phyloP scores from a whole-genome alignment of 768 basidiomycete genomes.

The Butyriboletus loyo region DNA sequence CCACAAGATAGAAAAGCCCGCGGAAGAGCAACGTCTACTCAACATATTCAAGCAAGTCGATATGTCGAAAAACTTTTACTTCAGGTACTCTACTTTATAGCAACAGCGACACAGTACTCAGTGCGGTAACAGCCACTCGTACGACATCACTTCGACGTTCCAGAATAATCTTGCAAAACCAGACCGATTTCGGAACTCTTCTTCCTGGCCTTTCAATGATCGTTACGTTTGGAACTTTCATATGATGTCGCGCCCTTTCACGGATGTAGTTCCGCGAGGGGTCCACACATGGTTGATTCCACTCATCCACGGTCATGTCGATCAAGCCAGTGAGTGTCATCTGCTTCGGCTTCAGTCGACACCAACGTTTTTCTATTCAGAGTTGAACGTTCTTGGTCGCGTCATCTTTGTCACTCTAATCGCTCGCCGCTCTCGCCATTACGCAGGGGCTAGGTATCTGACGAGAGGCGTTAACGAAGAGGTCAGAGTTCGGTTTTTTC shows the following conservation, averaged over 20 bases:
- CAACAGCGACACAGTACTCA: neutral
- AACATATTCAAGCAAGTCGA: slow-evolving; percentile 95
- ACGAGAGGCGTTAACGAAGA: slow-evolving; percentile 94
- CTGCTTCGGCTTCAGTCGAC: neutral
- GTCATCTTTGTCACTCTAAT: slow-evolving; percentile 94
- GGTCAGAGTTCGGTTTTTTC: slow-evolving; percentile 36
- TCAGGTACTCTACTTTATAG: slow-evolving; percentile 54
- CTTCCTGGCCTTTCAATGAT: slow-evolving; percentile 73
- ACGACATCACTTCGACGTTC: slow-evolving; percentile 94
- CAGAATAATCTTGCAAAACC: slow-evolving; percentile 83
- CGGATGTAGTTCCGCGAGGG: slow-evolving; percentile 36
- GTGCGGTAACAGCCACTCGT: slow-evolving; percentile 68
- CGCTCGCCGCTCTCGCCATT: slow-evolving; percentile 90
- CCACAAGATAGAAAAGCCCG: slow-evolving; percentile 81
- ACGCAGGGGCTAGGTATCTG: slow-evolving; percentile 91
- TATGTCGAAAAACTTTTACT: slow-evolving; percentile 99
- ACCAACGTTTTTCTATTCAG: slow-evolving; percentile 38
- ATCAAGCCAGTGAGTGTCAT: slow-evolving; percentile 87
- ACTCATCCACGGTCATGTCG: slow-evolving; percentile 92
- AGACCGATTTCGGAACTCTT: slow-evolving; percentile 40
- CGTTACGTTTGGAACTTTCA: slow-evolving; percentile 95
- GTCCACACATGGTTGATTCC: slow-evolving; percentile 85
- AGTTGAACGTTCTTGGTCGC: slow-evolving; percentile 85
- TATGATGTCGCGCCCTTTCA: slow-evolving; percentile 72
- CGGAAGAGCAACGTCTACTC: slow-evolving; percentile 87